Conservation (phyloP, 2,329 filamentous ascomycete genomes). For the Claviceps capensis region DNA sequence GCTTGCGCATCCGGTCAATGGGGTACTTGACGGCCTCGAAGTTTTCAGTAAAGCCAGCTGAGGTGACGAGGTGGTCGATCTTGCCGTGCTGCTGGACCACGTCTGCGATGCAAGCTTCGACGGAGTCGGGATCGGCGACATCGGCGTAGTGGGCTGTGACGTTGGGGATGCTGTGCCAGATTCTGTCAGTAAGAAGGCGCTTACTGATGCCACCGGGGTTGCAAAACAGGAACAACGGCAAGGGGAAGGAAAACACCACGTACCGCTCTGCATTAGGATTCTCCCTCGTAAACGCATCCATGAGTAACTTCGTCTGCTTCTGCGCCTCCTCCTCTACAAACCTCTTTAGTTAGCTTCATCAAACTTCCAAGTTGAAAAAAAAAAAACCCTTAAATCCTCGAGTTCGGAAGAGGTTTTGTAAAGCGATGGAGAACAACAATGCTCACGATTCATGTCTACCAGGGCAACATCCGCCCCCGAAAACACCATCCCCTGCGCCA, state of each 20-base stretch:
- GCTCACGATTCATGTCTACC: slow-evolving; percentile 75
- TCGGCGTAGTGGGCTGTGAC: slow-evolving; percentile 87
- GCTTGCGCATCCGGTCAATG: slow-evolving; percentile 78
- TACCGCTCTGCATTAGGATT: slow-evolving; percentile 63
- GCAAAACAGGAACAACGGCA: background rate
- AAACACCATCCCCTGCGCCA: slow-evolving; percentile 81
- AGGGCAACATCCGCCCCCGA: slow-evolving; percentile 83
- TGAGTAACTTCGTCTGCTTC: slow-evolving; percentile 58
- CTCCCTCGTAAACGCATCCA: slow-evolving; percentile 63
- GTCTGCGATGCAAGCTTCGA: slow-evolving; percentile 58
- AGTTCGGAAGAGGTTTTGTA: no score
- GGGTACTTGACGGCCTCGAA: slow-evolving; percentile 86
- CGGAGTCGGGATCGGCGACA: slow-evolving; percentile 67
- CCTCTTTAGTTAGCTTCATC: no score
- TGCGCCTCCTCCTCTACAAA: slow-evolving; percentile 64
- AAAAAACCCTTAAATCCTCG: background rate
- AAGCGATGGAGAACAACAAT: no score
- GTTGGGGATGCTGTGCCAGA: slow-evolving; percentile 44
- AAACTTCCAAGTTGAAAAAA: no score
- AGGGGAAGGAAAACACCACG: slow-evolving; percentile 8
- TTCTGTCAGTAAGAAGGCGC: background rate
- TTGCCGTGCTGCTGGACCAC: slow-evolving; percentile 49
- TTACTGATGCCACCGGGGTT: no score
- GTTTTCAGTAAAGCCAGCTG: slow-evolving; percentile 95
- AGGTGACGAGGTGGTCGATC: slow-evolving; percentile 86